Percentiles rank a stretch among this genome's conserved stretches.
Evolutionary conservation across 2,329 filamentous ascomycete genomes (phyloP).

Genomic region (Penicillium griseofulvum): DNA sequence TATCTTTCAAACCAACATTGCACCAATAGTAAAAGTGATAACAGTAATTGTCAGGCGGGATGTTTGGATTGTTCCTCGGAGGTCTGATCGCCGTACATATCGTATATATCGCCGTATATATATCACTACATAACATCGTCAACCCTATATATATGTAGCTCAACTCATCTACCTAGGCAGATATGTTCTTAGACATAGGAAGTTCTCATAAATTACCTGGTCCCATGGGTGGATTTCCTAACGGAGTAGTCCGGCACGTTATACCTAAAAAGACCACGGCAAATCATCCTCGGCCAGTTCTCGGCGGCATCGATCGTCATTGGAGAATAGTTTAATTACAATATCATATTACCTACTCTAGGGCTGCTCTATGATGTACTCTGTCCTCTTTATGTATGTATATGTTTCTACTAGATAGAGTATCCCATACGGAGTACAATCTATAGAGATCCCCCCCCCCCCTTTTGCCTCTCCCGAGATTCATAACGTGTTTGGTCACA

Average conservation of each 20-base stretch:
- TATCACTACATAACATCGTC: too few species aligned
- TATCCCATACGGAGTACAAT: too few species aligned
- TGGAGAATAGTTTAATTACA: constrained; percentile 23
- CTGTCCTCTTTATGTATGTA: not conserved
- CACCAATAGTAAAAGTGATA: not conserved
- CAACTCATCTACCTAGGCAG: too few species aligned
- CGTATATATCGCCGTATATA: too few species aligned
- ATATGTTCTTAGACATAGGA: too few species aligned
- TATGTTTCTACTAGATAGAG: too few species aligned
- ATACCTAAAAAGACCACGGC: constrained; percentile 16
- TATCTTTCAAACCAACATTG: too few species aligned
- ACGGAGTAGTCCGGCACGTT: constrained; percentile 16
- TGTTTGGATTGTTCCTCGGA: constrained; percentile 4
- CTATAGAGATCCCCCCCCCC: not conserved
- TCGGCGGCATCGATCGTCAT: constrained; percentile 23
- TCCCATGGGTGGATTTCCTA: not conserved
- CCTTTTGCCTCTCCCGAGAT: constrained; percentile 1
- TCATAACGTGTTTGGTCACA: constrained; percentile 7
- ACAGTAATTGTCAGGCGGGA: not conserved
- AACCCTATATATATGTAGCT: too few species aligned
- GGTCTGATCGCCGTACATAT: constrained; percentile 14
- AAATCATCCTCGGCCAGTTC: constrained; percentile 24
- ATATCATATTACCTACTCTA: too few species aligned
- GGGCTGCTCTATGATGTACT: too few species aligned
- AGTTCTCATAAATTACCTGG: not conserved